A percentile compares a stretch with the other conserved stretches of the same genome.
These are phyloP conservation scores for Globisporangium spiculum DNA, from an alignment of 352 stramenopile genomes.

Conservation along the genomic window DNA sequence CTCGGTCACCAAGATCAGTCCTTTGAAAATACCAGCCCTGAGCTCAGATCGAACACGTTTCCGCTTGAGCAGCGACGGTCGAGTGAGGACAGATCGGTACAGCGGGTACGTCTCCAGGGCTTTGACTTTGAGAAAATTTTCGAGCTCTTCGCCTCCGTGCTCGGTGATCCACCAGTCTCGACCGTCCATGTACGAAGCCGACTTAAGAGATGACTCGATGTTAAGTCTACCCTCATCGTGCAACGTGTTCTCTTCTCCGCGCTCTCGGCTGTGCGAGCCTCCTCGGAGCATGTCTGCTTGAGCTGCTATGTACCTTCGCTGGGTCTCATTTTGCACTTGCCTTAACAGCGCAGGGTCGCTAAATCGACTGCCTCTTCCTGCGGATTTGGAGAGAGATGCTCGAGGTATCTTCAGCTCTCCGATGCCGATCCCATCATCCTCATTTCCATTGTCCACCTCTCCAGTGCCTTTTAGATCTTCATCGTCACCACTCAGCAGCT, in stretches of 20 bases:
- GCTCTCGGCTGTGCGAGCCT: not conserved
- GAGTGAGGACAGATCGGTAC: constrained; percentile 52
- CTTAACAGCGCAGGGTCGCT: constrained; percentile 53
- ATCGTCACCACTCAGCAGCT: not conserved
- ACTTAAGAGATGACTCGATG: constrained; percentile 14
- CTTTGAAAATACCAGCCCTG: constrained; percentile 79
- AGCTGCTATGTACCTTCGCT: constrained; percentile 51
- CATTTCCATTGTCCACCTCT: constrained; percentile 10
- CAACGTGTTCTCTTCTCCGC: not conserved
- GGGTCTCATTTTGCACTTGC: constrained; percentile 37
- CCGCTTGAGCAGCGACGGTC: constrained; percentile 50
- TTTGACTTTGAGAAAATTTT: constrained; percentile 63
- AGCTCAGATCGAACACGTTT: constrained; percentile 55
- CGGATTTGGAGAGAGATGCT: constrained; percentile 18
- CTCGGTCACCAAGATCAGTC: constrained; percentile 61
- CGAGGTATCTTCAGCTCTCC: constrained; percentile 37
- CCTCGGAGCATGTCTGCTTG: constrained; percentile 39
- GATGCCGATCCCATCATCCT: constrained; percentile 64
- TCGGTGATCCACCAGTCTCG: constrained; percentile 79
- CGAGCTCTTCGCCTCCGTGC: constrained; percentile 69
- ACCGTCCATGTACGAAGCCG: constrained; percentile 45
- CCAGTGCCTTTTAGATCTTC: constrained; percentile 3
- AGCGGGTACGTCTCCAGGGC: constrained; percentile 80
- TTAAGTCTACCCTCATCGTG: constrained; percentile 14
- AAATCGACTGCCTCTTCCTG: constrained; percentile 5